A percentile compares a stretch with the other conserved stretches of the same genome.
phyloP scores from a whole-genome alignment of 345 rosid genomes.

The Eucalyptus polybractea region DNA sequence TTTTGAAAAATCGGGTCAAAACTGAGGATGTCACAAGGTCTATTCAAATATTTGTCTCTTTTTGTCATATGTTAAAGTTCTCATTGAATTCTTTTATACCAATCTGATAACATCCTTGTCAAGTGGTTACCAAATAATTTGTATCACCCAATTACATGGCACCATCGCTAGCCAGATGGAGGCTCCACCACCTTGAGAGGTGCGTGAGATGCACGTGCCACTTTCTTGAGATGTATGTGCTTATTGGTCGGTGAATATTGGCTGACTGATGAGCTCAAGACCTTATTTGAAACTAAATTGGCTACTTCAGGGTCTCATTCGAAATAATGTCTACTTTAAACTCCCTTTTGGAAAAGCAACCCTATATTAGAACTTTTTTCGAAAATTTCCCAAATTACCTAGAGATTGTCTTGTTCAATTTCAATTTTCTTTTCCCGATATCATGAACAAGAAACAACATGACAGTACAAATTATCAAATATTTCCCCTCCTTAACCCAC shows the following conservation, averaged over 20 bases:
- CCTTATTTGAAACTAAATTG: neutral
- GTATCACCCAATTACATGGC: neutral
- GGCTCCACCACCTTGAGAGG: neutral
- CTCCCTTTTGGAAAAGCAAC: neutral
- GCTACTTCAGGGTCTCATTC: neutral
- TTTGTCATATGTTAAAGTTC: neutral
- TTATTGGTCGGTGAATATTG: neutral
- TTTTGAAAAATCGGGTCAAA: too few species aligned
- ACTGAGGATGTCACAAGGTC: neutral
- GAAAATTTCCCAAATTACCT: neutral
- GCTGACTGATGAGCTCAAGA: neutral
- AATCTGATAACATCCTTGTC: neutral
- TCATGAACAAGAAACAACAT: constrained; percentile 11
- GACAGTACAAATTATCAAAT: neutral
- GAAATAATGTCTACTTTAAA: neutral
- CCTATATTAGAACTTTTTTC: neutral
- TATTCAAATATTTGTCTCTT: neutral
- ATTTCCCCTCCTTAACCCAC: neutral
- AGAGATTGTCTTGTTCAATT: constrained; percentile 2
- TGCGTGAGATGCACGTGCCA: neutral
- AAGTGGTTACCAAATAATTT: neutral
- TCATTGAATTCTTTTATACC: neutral
- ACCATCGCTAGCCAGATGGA: neutral
- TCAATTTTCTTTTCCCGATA: neutral
- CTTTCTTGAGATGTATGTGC: too few species aligned